Evolutionary conservation across 2,329 filamentous ascomycete genomes (phyloP).

Genomic region (Xylariaceae sp.): DNA sequence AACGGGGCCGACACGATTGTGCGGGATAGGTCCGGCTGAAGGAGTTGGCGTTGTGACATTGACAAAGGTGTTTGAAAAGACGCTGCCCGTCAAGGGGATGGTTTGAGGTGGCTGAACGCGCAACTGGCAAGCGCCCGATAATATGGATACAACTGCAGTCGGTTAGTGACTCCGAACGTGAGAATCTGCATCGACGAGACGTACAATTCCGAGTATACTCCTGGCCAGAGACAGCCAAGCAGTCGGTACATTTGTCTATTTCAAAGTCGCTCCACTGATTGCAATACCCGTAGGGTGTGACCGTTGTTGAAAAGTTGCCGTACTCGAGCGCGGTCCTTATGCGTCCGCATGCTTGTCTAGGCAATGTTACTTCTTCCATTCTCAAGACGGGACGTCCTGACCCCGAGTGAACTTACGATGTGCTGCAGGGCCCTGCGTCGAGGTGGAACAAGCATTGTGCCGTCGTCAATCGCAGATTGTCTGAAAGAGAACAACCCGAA

Average conservation of each 20-base stretch:
- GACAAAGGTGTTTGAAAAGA: constrained; percentile 46
- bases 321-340: constrained; percentile 44
- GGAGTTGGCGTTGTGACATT: constrained; percentile 47
- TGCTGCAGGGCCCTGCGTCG: constrained; percentile 45
- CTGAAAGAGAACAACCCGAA: constrained; percentile 31
- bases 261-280: constrained; percentile 39
- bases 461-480: constrained; percentile 53
- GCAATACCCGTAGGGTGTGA: constrained; percentile 50
- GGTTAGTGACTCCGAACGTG: constrained; percentile 7
- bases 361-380: constrained; percentile 23
- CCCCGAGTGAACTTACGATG: constrained; percentile 37
- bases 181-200: constrained; percentile 17
- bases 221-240: constrained; percentile 37
- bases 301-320: constrained; percentile 43
- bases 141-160: constrained; percentile 30
- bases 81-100: constrained; percentile 45
- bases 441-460: constrained; percentile 50
- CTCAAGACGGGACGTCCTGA: not conserved
- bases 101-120: constrained; percentile 41
- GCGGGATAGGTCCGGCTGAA: constrained; percentile 33
- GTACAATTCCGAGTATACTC: constrained; percentile 51
- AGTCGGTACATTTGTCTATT: constrained; percentile 42
- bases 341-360: constrained; percentile 48
- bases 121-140: constrained; percentile 53
- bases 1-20: constrained; percentile 42